These are phyloP conservation scores for Zygosaccharomyces bisporus DNA, from an alignment of 805 yeast species.

Conservation along the genomic window DNA sequence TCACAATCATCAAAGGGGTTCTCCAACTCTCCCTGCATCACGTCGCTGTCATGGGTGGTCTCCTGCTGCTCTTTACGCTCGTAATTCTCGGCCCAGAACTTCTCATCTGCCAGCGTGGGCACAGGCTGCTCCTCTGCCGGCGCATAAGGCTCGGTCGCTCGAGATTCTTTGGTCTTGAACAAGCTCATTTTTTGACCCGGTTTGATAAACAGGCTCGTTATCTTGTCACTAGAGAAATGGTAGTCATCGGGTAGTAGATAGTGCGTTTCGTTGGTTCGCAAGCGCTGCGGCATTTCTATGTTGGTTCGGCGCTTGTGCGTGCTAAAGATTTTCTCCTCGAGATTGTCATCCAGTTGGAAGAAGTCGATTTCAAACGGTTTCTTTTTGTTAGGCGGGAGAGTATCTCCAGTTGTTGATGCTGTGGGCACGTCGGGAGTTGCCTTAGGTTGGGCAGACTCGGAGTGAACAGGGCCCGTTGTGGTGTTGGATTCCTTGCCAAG, in stretches of 20 bases:
- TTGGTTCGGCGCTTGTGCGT: conserved; percentile 33
- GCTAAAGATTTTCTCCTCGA: conserved; percentile 42
- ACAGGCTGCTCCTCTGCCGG: conserved; percentile 19
- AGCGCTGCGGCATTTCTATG: conserved; percentile 42
- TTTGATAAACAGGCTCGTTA: conserved; percentile 65
- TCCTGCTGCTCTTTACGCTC: conserved; percentile 40
- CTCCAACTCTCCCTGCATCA: conserved; percentile 24
- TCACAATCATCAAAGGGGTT: conserved; percentile 39
- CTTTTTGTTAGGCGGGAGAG: conserved; percentile 31
- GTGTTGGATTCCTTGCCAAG: conserved; percentile 5
- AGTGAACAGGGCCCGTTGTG: no score
- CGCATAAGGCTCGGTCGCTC: not conserved
- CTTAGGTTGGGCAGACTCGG: no score
- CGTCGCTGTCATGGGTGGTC: conserved; percentile 29
- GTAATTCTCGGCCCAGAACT: conserved; percentile 69
- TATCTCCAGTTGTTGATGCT: conserved; percentile 2
- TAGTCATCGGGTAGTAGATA: conserved; percentile 69
- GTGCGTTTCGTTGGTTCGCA: conserved; percentile 40
- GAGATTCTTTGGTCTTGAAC: conserved; percentile 22
- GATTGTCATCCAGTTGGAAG: conserved; percentile 36
- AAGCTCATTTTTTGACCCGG: conserved; percentile 49
- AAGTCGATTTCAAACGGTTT: conserved; percentile 44
- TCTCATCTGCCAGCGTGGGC: conserved; percentile 53
- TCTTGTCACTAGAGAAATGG: conserved; percentile 62
- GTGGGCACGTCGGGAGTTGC: no score